Conservation (phyloP, 2,329 filamentous ascomycete genomes). For the Trichoderma sp. region DNA sequence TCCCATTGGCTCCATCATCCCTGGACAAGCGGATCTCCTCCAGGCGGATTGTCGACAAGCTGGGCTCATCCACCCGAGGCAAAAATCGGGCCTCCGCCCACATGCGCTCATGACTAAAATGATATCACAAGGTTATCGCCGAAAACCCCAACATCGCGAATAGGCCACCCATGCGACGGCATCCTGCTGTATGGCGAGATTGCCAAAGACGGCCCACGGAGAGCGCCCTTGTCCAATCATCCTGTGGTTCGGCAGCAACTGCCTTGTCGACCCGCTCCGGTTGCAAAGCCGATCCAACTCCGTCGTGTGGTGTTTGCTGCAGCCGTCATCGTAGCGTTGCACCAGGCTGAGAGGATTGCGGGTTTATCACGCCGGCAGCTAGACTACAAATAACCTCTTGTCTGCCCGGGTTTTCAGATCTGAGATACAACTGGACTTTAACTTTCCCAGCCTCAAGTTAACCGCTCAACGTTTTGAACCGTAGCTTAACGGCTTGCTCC, state of each 20-base stretch:
- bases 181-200: not conserved
- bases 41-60: not conserved
- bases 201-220: not conserved
- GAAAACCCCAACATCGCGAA: not conserved
- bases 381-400: not conserved
- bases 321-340: not conserved
- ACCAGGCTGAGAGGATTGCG: not conserved
- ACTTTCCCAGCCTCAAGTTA: not conserved
- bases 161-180: not conserved
- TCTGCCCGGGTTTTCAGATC: not conserved
- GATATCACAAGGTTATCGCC: not conserved
- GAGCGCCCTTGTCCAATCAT: not conserved
- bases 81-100: not conserved
- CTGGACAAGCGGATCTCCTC: not conserved
- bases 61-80: not conserved
- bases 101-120: not conserved
- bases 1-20: not conserved
- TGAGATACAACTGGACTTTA: not conserved
- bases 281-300: not conserved
- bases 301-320: not conserved
- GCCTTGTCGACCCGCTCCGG: not conserved
- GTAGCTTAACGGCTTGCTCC: not conserved
- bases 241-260: not conserved
- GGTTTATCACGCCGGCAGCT: not conserved
- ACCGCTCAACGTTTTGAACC: not conserved